Base-by-base conservation (phyloP, 805 yeast genomes). In the Lachancea quebecensis region DNA sequence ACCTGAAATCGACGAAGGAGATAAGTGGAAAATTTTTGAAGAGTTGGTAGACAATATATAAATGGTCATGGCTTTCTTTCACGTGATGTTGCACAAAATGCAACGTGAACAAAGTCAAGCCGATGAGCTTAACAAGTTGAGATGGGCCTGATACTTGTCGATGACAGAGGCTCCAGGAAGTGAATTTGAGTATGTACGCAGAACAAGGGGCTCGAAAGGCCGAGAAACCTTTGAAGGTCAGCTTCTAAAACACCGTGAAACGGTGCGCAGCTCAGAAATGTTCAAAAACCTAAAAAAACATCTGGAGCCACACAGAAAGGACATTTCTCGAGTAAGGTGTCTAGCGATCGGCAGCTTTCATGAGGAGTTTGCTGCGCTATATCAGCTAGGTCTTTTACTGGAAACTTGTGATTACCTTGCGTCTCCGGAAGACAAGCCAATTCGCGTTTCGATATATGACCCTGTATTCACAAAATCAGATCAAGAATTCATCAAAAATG, bases 261-360 rank as follows among this genome's bases (percentile, higher is more conserved):
- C 42, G 2, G 47, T 74, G 1, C 47, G 41, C 30, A 39, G 44
- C 1, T 67, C 70, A 2, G 32, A 27, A 1, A 57, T 69, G 48
- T 63, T 66, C 43, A n/a, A 46, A 8, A 58, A 62, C 15, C 44
- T 70, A 7, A 25, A 44, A 1, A 42, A 52, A 4, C 37, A 52
- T 0, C 41, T 69, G 6, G 42, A 46, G 3, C 47, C 46, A 18
- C 44, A 44, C 21, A 38, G 35, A 2, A 30, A 9, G 3, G 14
- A 41, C 4, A 50, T 68, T 10, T 49, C 43, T 2, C 52, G 47
- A 25, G 71, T 85, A 49, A 67, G 88, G 53, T 85, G 91, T 54
- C 61, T 85, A 28, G 95, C 91, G 0, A 65, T 85, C 16, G 95
- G 95, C 0, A 71, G 79, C 4, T 84, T 87, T 3, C 61, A 74